Conservation (phyloP, 768 basidiomycete genomes). For the Leccinum arenicola region DNA sequence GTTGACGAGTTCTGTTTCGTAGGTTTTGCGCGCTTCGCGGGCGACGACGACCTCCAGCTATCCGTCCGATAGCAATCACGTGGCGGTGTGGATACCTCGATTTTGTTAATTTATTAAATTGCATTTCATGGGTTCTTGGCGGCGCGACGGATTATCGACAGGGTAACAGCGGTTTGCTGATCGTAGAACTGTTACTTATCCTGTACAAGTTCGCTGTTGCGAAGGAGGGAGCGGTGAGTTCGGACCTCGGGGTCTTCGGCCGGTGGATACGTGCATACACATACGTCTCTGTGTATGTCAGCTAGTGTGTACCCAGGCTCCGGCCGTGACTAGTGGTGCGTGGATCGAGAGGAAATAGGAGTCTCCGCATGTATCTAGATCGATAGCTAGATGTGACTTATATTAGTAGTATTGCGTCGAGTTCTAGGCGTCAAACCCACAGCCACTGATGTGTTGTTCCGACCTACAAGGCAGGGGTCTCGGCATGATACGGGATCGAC, state of each 20-base stretch:
- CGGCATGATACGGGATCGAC: background rate
- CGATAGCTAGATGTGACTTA: background rate
- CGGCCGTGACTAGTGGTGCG: background rate
- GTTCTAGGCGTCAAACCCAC: background rate
- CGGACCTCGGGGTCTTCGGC: background rate
- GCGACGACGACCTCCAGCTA: background rate
- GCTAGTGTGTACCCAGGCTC: background rate
- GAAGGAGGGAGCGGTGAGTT: background rate
- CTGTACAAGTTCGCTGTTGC: background rate
- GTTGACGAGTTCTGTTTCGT: background rate
- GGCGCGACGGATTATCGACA: background rate
- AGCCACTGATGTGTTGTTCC: background rate
- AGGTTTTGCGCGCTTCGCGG: background rate
- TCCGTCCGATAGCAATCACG: background rate
- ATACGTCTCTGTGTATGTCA: background rate
- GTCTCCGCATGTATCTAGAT: background rate
- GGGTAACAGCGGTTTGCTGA: background rate
- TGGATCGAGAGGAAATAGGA: background rate
- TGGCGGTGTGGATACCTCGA: background rate
- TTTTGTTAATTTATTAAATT: background rate
- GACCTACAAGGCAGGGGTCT: background rate
- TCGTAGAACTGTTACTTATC: background rate
- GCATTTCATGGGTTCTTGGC: background rate
- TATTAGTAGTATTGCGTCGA: background rate
- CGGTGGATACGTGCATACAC: background rate